phyloP scores from a whole-genome alignment of 345 rosid species.

The Abelmoschus esculentus region DNA sequence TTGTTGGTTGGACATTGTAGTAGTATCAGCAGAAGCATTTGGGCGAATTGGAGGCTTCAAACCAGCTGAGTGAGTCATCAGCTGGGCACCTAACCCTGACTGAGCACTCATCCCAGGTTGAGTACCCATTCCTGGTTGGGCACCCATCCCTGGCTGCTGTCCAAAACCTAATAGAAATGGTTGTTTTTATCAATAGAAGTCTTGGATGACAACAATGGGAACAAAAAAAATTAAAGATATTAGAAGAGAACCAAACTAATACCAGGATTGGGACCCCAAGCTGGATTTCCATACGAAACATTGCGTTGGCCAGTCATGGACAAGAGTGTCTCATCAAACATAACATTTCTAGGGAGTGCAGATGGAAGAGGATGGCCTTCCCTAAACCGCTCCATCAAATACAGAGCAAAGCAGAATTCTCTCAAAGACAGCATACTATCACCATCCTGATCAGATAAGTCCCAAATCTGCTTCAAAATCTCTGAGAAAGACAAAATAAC shows the following conservation, averaged over 20 bases:
- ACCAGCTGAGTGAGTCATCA: slow-evolving; percentile 45
- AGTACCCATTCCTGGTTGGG: too few species aligned
- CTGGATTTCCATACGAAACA: slow-evolving; percentile 54
- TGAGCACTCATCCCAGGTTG: slow-evolving; percentile 18
- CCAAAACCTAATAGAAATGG: slow-evolving; percentile 46
- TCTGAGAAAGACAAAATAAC: slow-evolving; percentile 42
- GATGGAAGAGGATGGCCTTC: slow-evolving; percentile 91
- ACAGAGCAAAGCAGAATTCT: slow-evolving; percentile 61
- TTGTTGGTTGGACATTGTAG: slow-evolving; percentile 39
- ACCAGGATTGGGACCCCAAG: slow-evolving; percentile 76
- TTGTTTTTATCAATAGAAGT: slow-evolving; percentile 12
- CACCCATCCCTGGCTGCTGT: slow-evolving; percentile 47
- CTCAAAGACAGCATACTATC: slow-evolving; percentile 99
- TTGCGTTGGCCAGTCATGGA: slow-evolving; percentile 76
- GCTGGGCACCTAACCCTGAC: slow-evolving; percentile 40
- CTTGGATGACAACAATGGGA: slow-evolving; percentile 16
- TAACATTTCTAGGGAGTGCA: slow-evolving; percentile 64
- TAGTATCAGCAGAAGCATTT: slow-evolving; percentile 35
- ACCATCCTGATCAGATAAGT: slow-evolving; percentile 93
- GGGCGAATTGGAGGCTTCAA: slow-evolving; percentile 60
- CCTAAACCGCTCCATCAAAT: slow-evolving; percentile 48
- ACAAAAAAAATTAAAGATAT: slow-evolving; percentile 10
- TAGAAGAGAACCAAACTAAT: slow-evolving; percentile 24
- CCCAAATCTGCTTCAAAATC: slow-evolving; percentile 96
- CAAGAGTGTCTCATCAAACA: slow-evolving; percentile 80